A percentile compares a stretch with the other conserved stretches of the same genome.
phyloP scores from a whole-genome alignment of 352 stramenopile genomes.

The Thraustochytrium striatum region DNA sequence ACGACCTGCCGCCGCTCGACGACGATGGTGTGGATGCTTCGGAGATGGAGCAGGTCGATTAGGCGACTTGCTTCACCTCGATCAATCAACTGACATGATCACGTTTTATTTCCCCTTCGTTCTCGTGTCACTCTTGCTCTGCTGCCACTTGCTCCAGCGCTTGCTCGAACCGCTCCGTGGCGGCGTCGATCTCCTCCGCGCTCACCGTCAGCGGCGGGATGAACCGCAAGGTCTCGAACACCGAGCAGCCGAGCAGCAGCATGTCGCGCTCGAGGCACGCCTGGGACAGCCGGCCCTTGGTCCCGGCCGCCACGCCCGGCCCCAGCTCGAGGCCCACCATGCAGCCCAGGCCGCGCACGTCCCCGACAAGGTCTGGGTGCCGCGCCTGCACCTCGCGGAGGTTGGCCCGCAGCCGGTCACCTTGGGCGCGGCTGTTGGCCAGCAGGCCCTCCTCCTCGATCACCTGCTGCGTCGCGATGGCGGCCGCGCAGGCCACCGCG shows the following conservation, averaged over 20 bases:
- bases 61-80: slow-evolving; percentile 59
- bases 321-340: slow-evolving; percentile 88
- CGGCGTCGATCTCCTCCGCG: slow-evolving; percentile 66
- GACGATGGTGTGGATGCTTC: slow-evolving; percentile 87
- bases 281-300: slow-evolving; percentile 67
- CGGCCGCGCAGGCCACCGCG: slow-evolving; percentile 79
- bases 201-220: slow-evolving; percentile 81
- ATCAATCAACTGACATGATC: not conserved
- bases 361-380: slow-evolving; percentile 66
- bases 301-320: slow-evolving; percentile 60
- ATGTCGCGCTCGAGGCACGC: slow-evolving; percentile 77
- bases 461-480: slow-evolving; percentile 74
- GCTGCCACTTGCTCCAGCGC: slow-evolving; percentile 45
- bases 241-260: slow-evolving; percentile 74
- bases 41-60: slow-evolving; percentile 98
- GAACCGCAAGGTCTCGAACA: slow-evolving; percentile 84
- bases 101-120: not conserved
- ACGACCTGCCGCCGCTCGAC: slow-evolving; percentile 93
- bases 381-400: slow-evolving; percentile 70
- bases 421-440: slow-evolving; percentile 69
- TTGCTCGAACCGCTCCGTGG: slow-evolving; percentile 58
- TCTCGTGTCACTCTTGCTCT: not conserved
- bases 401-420: slow-evolving; percentile 67
- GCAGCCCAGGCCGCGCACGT: slow-evolving; percentile 81
- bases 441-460: slow-evolving; percentile 81